Conservation (phyloP, 2,329 filamentous ascomycete genomes). For the Pezicula rhizophila region DNA sequence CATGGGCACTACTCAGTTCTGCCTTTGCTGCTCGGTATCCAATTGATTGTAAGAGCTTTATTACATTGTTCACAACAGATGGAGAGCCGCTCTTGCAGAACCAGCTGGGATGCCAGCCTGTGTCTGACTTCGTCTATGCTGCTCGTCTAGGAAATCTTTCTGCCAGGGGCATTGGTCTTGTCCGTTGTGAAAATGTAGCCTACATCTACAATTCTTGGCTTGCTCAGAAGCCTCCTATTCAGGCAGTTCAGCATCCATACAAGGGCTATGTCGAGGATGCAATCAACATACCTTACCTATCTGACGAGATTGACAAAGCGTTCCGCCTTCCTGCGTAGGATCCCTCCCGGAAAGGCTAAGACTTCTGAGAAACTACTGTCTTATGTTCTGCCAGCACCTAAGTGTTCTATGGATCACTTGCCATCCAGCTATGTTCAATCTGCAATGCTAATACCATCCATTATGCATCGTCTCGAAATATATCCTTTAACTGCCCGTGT, state of each 20-base stretch:
- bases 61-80: slow-evolving; percentile 14
- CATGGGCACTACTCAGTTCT: slow-evolving; percentile 13
- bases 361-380: slow-evolving; percentile 34
- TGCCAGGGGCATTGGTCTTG: slow-evolving; percentile 8
- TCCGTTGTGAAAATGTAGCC: slow-evolving; percentile 16
- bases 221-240: slow-evolving; percentile 35
- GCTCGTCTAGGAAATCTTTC: not conserved
- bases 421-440: slow-evolving; percentile 35
- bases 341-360: not conserved
- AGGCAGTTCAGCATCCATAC: slow-evolving; percentile 34
- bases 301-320: slow-evolving; percentile 46
- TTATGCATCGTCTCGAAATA: slow-evolving; percentile 64
- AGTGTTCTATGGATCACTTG: slow-evolving; percentile 45
- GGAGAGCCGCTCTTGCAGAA: not conserved
- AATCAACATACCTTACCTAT: slow-evolving; percentile 42
- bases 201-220: slow-evolving; percentile 36
- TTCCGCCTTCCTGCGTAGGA: slow-evolving; percentile 51
- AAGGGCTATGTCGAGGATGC: slow-evolving; percentile 33
- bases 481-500: slow-evolving; percentile 58
- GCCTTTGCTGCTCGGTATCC: slow-evolving; percentile 18
- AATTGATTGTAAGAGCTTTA: slow-evolving; percentile 10
- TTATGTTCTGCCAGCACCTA: slow-evolving; percentile 38
- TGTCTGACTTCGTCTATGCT: not conserved
- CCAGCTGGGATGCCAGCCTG: not conserved
- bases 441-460: slow-evolving; percentile 63